Percentiles rank a stretch among this genome's conserved stretches.
These are phyloP conservation scores for Aegle marmelos DNA, from an alignment of 345 rosid genomes.

Conservation along the genomic window DNA sequence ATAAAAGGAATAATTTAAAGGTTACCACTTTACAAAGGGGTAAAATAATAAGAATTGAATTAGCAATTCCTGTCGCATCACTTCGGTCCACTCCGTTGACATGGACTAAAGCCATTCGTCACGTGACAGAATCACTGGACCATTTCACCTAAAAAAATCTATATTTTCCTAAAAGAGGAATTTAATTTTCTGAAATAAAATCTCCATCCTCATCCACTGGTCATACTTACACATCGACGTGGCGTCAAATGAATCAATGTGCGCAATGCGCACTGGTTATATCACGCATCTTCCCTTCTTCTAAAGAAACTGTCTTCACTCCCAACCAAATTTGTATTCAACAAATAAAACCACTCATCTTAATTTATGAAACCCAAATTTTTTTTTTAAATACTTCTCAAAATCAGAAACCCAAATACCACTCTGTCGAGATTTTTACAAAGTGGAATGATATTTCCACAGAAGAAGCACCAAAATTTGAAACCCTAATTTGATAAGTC, in stretches of 20 bases:
- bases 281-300: not conserved
- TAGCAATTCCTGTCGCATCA: not conserved
- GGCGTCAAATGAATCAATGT: slow-evolving; percentile 18
- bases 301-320: not conserved
- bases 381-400: not conserved
- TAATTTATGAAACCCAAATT: not conserved
- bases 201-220: slow-evolving; percentile 21
- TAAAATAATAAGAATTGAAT: no score
- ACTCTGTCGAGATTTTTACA: not conserved
- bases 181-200: not conserved
- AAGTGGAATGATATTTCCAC: not conserved
- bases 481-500: slow-evolving; percentile 6
- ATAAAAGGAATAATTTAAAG: no score
- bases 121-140: not conserved
- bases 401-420: not conserved
- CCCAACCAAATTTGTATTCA: not conserved
- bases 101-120: not conserved
- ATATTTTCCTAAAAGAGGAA: not conserved
- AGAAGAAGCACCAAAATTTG: not conserved
- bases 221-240: slow-evolving; percentile 18
- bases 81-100: not conserved
- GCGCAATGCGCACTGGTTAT: slow-evolving; percentile 27
- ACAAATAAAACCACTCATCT: not conserved
- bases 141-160: no score
- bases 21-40: no score